Evolutionary conservation across 352 stramenopile genomes (phyloP), one percentile per base, ranked within the genome.

Genomic region (Blastocystis sp.): DNA sequence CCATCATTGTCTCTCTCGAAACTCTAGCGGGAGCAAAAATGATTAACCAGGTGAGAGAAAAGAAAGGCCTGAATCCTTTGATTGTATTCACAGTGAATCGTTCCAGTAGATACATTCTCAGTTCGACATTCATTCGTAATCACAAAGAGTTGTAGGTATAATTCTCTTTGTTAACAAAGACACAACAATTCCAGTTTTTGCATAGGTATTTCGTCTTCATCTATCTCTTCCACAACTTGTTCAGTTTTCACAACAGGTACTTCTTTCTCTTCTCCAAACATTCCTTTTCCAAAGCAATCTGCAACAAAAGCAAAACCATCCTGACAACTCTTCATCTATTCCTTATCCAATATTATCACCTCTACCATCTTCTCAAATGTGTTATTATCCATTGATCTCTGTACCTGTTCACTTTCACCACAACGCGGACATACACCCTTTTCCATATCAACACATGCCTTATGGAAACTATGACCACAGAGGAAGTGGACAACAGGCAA

Each of bases 391-490:
- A 74, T 4, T 4, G 29, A 4, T n/a, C 16, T 39, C 14, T 35
- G 63, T 56, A 37, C 14, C 35, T 65, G 29, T n/a, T 24, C 46
- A 9, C 2, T 66, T 1, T 46, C 49, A 29, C 51, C 71, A 43
- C 71, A 83, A 9, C 58, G 56, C 2, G 71, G 71, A 83, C 71
- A 83, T 21, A 35, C 54, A 14, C 14, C 27, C 51, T 43, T 63
- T 12, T 57, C 16, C 32, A 66, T 12, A 21, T 61, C 71, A 37
- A 87, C 65, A 32, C 65, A 87, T 7, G 32, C 39, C 77, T 89
- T 73, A n/a, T 95, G 90, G 80, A 95, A 96, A 67, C 91, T 94
- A 89, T 96, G 93, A 66, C 94, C 93, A 81, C 93, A 96, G 90
- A 95, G 93, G 87, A 96, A 96, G 75, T 96, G 93, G 49, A 95